A percentile compares a stretch with the other conserved stretches of the same genome.
Evolutionary conservation across 148 eudicot genomes (phyloP).

Genomic region (Persicaria tinctoria): DNA sequence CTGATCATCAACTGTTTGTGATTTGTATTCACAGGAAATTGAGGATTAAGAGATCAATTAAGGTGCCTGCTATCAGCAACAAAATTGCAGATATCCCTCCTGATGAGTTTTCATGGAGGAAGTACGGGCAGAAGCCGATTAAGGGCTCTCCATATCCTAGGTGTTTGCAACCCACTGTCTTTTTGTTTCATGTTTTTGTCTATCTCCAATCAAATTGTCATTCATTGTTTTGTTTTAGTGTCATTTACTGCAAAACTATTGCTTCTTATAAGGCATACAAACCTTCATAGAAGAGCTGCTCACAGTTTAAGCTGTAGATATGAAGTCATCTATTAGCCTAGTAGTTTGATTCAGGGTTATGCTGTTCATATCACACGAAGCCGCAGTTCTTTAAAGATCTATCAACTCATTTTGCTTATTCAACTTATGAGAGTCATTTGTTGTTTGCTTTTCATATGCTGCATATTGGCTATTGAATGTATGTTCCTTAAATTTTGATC

Average conservation of each 20-base stretch:
- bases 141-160: slow-evolving; percentile 66
- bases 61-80: slow-evolving; percentile 54
- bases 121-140: slow-evolving; percentile 61
- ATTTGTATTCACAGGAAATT: slow-evolving; percentile 33
- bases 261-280: not conserved
- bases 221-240: not conserved
- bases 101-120: slow-evolving; percentile 59
- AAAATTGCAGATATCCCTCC: slow-evolving; percentile 52
- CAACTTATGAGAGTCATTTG: no score
- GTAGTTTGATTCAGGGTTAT: no score
- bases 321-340: not conserved
- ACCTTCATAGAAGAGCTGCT: not conserved
- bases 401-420: no score
- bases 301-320: not conserved
- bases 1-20: not conserved
- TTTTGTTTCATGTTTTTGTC: not conserved
- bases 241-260: not conserved
- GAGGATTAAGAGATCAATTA: slow-evolving; percentile 45
- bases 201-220: not conserved
- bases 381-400: no score
- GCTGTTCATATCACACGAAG: no score
- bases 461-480: no score
- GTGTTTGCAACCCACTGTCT: slow-evolving; percentile 18
- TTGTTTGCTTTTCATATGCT: no score
- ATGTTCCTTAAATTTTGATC: not conserved